Conservation (phyloP, 164 flowering plant species). For the Protea cynaroides region DNA sequence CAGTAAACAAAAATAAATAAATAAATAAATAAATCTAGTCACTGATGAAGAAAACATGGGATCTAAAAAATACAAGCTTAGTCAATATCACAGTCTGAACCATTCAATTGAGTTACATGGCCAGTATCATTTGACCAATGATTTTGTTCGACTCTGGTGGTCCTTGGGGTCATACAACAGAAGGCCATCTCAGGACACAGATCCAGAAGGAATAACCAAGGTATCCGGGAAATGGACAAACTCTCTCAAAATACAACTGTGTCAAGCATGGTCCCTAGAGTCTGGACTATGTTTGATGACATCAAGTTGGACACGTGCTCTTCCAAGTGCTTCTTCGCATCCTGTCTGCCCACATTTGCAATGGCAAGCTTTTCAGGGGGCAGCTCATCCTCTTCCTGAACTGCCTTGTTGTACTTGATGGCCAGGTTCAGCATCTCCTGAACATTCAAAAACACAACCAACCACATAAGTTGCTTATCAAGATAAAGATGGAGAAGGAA, state of each 20-base stretch:
- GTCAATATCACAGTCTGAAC: too few species aligned
- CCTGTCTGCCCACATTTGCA: conserved; percentile 92
- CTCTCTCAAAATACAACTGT: conserved; percentile 69
- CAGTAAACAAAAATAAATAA: too few species aligned
- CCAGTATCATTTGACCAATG: too few species aligned
- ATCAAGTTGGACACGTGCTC: conserved; percentile 48
- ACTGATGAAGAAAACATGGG: too few species aligned
- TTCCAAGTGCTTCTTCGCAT: conserved; percentile 42
- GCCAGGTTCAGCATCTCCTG: conserved; percentile 93
- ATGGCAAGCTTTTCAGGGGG: conserved; percentile 90
- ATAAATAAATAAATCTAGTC: too few species aligned
- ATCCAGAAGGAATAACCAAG: too few species aligned
- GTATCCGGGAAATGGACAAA: too few species aligned
- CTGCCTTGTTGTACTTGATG: conserved; percentile 79
- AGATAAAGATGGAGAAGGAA: background rate
- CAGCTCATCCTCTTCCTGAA: conserved; percentile 43
- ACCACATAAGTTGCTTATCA: background rate
- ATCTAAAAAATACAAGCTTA: too few species aligned
- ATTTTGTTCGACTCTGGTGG: too few species aligned
- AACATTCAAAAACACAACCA: background rate
- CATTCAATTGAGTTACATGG: too few species aligned
- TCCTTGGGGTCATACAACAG: too few species aligned
- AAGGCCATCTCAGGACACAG: too few species aligned
- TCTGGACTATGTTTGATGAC: conserved; percentile 91
- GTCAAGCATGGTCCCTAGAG: conserved; percentile 87